Evolutionary conservation across 352 stramenopile genomes (phyloP), one percentile per base, ranked within the genome.

Genomic region (Phytopythium helicoides): DNA sequence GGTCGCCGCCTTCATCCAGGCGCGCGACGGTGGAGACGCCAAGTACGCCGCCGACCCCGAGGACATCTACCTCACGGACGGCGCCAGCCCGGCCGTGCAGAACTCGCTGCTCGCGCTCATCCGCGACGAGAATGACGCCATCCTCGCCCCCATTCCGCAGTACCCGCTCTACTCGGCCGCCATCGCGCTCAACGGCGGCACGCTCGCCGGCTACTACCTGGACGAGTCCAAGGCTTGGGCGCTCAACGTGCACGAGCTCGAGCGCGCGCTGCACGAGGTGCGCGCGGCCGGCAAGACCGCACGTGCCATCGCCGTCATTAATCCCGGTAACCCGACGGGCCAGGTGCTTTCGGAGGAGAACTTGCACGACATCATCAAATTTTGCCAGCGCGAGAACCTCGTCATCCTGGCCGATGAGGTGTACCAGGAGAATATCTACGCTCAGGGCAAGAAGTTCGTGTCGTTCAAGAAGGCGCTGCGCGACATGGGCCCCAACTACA

Each of bases 341-440:
- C 96, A 92, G 81, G 98, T 58, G 51, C 58, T 92, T 26, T 77
- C 81, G 58, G 52, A 62, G 14, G 68, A 96, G 45, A 95, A 97
- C 64, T 95, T 99, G 44, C 68, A 94, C 47, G 90, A 97, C 58
- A 97, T 99, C 59, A 92, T 99, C 47, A 66, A 86, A 46, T 99
- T 99, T 56, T 99, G 95, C 72, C 79, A 89, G 54, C 68, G 93
- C 46, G 79, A 99, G 56, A 83, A 96, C 51, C 80, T 99, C 31
- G 80, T 99, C 31, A 77, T 99, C 42, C 68, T 99, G 50, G 96
- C 97, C 2, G 97, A 99, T 64, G 97, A 99, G 73, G 97, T 99
- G 18, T 99, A 99, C 75, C 97, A 99, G 67, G 96, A 98, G 66
- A 99, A 99, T 81, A 94, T 99, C 45, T 99, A 98, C 66, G 83